These are phyloP conservation scores for Coemansia asiatica DNA, from an alignment of 192 early-diverging fungal genomes.

Conservation along the genomic window DNA sequence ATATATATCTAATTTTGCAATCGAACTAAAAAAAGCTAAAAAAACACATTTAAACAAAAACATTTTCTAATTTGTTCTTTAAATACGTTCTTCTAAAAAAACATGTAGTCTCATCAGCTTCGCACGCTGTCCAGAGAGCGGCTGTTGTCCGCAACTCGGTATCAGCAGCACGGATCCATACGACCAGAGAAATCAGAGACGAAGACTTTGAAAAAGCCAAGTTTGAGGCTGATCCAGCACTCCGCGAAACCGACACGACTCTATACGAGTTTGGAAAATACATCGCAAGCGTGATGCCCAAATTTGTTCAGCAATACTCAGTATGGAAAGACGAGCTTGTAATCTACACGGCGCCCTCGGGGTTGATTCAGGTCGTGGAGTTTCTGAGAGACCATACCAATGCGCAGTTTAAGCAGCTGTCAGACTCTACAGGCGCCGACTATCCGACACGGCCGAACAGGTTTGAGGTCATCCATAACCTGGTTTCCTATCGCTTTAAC, in stretches of 20 bases:
- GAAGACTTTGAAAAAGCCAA: constrained; percentile 41
- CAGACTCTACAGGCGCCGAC: constrained; percentile 89
- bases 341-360: constrained; percentile 86
- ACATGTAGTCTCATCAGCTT: constrained; percentile 6
- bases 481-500: constrained; percentile 85
- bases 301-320: constrained; percentile 95
- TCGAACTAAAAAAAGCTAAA: not conserved
- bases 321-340: constrained; percentile 98
- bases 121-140: not conserved
- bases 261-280: constrained; percentile 90
- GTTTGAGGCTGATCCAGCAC: constrained; percentile 34
- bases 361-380: constrained; percentile 72
- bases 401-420: constrained; percentile 88
- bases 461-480: constrained; percentile 96
- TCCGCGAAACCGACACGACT: constrained; percentile 35
- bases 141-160: not conserved
- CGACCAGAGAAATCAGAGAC: constrained; percentile 22
- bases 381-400: constrained; percentile 94
- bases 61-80: not conserved
- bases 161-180: constrained; percentile 30
- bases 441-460: constrained; percentile 89
- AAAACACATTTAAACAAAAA: not conserved
- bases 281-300: constrained; percentile 81
- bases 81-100: no score
- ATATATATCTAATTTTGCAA: not conserved